Percentiles rank a stretch among this genome's conserved stretches.
phyloP scores from a whole-genome alignment of 805 yeast species.

The Candida takata region DNA sequence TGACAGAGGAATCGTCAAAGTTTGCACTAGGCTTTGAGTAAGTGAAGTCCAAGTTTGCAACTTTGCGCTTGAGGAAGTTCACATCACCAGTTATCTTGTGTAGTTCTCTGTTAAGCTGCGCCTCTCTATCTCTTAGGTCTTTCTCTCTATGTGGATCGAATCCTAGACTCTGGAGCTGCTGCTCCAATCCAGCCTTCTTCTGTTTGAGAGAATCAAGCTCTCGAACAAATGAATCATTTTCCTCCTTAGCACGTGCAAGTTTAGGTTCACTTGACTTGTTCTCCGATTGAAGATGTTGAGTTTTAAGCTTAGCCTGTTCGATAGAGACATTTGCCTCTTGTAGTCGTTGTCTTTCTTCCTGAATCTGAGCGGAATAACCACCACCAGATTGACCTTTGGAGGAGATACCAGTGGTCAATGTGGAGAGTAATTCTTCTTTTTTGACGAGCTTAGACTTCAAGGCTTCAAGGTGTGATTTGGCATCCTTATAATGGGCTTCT shows the following conservation, averaged over 20 bases:
- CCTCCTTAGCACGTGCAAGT: slow-evolving; percentile 45
- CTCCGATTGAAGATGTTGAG: slow-evolving; percentile 50
- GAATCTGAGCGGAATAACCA: slow-evolving; percentile 71
- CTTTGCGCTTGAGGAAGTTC: slow-evolving; percentile 51
- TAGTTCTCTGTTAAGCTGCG: slow-evolving; percentile 35
- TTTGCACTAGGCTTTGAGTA: slow-evolving; percentile 58
- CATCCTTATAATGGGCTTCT: slow-evolving; percentile 38
- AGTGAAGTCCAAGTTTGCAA: slow-evolving; percentile 69
- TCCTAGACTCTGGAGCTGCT: slow-evolving; percentile 45
- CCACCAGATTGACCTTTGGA: slow-evolving; percentile 67
- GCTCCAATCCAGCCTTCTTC: slow-evolving; percentile 32
- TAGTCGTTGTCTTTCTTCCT: slow-evolving; percentile 49
- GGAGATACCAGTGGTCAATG: slow-evolving; percentile 85
- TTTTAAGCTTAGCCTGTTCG: slow-evolving; percentile 53
- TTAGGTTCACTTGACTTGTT: slow-evolving; percentile 38
- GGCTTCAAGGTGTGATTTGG: slow-evolving; percentile 37
- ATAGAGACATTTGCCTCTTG: slow-evolving; percentile 47
- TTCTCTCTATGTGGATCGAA: slow-evolving; percentile 42
- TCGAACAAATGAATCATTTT: slow-evolving; percentile 33
- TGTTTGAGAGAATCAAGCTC: slow-evolving; percentile 38
- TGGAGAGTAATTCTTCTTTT: slow-evolving; percentile 75
- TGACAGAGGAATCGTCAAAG: slow-evolving; percentile 57
- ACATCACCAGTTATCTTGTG: slow-evolving; percentile 39
- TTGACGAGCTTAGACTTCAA: slow-evolving; percentile 42
- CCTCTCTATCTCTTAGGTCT: slow-evolving; percentile 41